Base-by-base conservation (phyloP, 2,329 filamentous ascomycete species). In the Aureobasidium lini region DNA sequence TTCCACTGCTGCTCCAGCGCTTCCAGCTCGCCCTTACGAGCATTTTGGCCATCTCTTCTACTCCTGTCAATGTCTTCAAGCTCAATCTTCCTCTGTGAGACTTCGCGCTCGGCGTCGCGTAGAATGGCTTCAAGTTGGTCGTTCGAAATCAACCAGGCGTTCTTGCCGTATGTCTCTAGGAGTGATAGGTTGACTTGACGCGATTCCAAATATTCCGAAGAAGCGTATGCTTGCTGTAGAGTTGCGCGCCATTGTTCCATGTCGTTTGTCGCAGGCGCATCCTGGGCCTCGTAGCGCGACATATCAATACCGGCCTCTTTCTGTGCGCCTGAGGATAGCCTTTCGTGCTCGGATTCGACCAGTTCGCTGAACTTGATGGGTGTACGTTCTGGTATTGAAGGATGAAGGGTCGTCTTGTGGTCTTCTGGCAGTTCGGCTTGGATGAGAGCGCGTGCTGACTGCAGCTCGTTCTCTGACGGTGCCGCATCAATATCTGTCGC, bases 141-240 rank as follows among this genome's bases (percentile, higher is more conserved):
- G 73, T 99, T 99, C 6, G 84, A 84, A 8, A 95, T 81, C 59
- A 99, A 79, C 93, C 94, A 97, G 9, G 90, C 87, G 72, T 96
- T 96, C 75, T 90, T 90, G 65, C 93, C 94, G 72, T 86, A 86
- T 53, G 80, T 80, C 67, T 94, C 89, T 18, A 96, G 82, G n/a
- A 96, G 79, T 1, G 79, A 76, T 16, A 96, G 82, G 72, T 86
- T 84, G 44, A 80, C 78, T 53, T 81, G 72, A 29, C 84, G 76
- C 53, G 75, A 76, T 2, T 77, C 73, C 23, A 88, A 75, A 69
- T 87, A 85, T 4, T 81, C 78, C 42, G 79, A 79, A 53, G 79
- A 79, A 0, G 79, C 79, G 69, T 85, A 85, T 23, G 84, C 82
- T 64, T 77, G 76, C 54, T 76, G 76, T 49, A 86, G 70, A 1